Conservation (phyloP, 116 monocot species). For the Zostera marina region DNA sequence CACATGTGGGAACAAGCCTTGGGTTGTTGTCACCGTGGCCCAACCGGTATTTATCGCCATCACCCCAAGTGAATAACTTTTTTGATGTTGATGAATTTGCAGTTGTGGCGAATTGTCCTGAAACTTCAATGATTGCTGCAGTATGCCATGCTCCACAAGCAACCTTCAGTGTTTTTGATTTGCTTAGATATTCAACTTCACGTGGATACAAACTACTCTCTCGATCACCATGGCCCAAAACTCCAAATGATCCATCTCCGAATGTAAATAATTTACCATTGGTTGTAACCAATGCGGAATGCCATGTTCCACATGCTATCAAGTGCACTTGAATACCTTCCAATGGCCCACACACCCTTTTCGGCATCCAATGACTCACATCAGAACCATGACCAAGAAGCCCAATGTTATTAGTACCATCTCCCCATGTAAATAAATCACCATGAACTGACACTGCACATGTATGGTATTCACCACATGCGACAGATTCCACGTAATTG, state of each 20-base stretch:
- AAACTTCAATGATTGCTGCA: slow-evolving; percentile 51
- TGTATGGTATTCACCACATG: slow-evolving; percentile 70
- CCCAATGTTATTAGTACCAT: slow-evolving; percentile 27
- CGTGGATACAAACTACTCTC: slow-evolving; percentile 27
- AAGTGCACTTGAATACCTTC: slow-evolving; percentile 51
- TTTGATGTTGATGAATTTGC: slow-evolving; percentile 21
- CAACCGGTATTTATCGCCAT: slow-evolving; percentile 51
- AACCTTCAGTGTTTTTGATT: slow-evolving; percentile 29
- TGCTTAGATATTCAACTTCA: slow-evolving; percentile 39
- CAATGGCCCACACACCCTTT: slow-evolving; percentile 39
- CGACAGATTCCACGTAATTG: slow-evolving; percentile 21
- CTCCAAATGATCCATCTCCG: slow-evolving; percentile 68
- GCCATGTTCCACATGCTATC: slow-evolving; percentile 63
- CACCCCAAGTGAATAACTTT: slow-evolving; percentile 76
- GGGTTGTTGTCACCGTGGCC: slow-evolving; percentile 65
- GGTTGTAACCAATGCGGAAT: slow-evolving; percentile 39
- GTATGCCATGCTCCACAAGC: slow-evolving; percentile 65
- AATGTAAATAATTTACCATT: slow-evolving; percentile 50
- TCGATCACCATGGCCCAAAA: slow-evolving; percentile 54
- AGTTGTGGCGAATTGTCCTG: slow-evolving; percentile 6
- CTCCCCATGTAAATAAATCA: slow-evolving; percentile 65
- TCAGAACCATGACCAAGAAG: slow-evolving; percentile 48
- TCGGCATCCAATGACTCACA: slow-evolving; percentile 58
- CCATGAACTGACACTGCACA: slow-evolving; percentile 48
- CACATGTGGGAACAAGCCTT: slow-evolving; percentile 31